A percentile compares a stretch with the other conserved stretches of the same genome.
These are phyloP conservation scores for Erythrobasidium hasegawianum DNA, from an alignment of 1,284 basidiomycete genomes.

Conservation along the genomic window DNA sequence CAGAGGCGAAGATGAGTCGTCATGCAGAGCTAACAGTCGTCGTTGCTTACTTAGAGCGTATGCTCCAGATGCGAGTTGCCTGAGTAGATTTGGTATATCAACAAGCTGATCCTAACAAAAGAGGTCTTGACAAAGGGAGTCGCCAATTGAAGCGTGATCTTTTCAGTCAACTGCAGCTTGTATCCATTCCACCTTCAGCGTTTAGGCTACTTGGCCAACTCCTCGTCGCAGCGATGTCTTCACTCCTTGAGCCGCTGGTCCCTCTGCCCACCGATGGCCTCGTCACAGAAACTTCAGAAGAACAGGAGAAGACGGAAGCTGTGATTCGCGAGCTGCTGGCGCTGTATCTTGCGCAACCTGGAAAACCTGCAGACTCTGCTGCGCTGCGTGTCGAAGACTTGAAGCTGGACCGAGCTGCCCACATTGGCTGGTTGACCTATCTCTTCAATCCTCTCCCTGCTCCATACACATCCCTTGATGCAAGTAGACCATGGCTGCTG, in stretches of 20 bases:
- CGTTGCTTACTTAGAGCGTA: too few species aligned
- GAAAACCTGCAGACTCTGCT: not conserved
- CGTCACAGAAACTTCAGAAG: conserved; percentile 60
- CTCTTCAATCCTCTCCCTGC: conserved; percentile 32
- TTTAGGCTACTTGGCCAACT: too few species aligned
- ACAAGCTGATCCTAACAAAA: too few species aligned
- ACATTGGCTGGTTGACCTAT: conserved; percentile 65
- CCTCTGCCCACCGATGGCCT: conserved; percentile 53
- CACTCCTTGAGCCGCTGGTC: conserved; percentile 10
- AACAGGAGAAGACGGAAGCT: conserved; percentile 66
- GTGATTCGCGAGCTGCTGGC: conserved; percentile 57
- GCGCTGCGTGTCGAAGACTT: conserved; percentile 36
- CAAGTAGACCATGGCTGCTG: conserved; percentile 85
- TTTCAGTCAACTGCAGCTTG: too few species aligned
- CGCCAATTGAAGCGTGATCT: too few species aligned
- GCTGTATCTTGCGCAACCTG: conserved; percentile 40
- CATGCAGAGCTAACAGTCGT: too few species aligned
- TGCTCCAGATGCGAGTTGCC: too few species aligned
- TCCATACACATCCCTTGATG: conserved; percentile 67
- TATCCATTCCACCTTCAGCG: too few species aligned
- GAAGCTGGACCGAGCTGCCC: conserved; percentile 58
- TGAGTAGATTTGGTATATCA: too few species aligned
- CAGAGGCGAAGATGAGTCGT: too few species aligned
- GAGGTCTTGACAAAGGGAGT: too few species aligned
- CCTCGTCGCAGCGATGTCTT: not conserved